Evolutionary conservation across 2,329 filamentous ascomycete species (phyloP).

Genomic region (Zymoseptoria pseudotritici): DNA sequence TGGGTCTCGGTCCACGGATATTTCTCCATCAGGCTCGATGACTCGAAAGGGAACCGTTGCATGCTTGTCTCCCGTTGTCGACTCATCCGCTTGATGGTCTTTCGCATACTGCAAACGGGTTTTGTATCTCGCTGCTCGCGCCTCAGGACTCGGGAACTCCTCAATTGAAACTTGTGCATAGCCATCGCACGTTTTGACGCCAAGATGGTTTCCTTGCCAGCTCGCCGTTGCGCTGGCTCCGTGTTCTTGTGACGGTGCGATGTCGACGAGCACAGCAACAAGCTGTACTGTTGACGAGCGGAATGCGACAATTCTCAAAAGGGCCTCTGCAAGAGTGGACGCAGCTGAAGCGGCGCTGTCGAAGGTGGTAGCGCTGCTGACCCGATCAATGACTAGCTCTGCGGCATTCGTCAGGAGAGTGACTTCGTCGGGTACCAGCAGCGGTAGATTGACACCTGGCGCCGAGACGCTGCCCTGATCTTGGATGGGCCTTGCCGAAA

Average conservation of each 20-base stretch:
- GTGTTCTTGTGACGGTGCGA: neutral
- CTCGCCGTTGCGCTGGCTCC: neutral
- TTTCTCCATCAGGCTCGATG: neutral
- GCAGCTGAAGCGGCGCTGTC: neutral
- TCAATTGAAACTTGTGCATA: no score
- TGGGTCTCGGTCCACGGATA: neutral
- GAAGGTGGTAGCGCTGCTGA: neutral
- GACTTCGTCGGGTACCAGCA: neutral
- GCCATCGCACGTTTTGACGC: no score
- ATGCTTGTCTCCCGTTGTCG: neutral
- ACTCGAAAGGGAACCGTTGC: neutral
- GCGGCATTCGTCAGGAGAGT: neutral
- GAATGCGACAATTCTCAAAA: conserved; percentile 23
- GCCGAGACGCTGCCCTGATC: neutral
- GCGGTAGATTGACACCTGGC: neutral
- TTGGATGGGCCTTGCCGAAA: neutral
- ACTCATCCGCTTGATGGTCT: neutral
- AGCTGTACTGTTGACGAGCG: conserved; percentile 3
- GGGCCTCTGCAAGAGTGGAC: conserved; percentile 6
- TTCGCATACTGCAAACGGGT: neutral
- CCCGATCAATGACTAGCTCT: neutral
- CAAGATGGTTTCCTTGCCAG: neutral
- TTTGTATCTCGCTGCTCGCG: no score
- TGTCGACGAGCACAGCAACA: neutral
- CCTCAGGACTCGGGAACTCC: no score